Evolutionary conservation across 2,329 filamentous ascomycete species (phyloP), one percentile per base, ranked within the genome.

Genomic region (Xylaria sp.): DNA sequence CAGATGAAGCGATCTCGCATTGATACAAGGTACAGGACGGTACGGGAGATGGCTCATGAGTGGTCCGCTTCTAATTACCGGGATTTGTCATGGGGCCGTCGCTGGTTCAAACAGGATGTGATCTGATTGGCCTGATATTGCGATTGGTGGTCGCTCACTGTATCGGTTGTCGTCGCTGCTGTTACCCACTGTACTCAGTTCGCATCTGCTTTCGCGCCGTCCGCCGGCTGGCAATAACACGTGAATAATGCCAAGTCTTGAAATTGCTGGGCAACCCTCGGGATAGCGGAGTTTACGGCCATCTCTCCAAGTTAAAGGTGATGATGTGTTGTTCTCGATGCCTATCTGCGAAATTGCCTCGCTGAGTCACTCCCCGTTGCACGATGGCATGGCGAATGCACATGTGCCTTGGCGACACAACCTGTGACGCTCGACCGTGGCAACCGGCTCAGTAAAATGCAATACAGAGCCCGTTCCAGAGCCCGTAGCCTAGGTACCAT

Each of bases 331-430:
- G 57, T 33, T 35, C 38, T 38, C 17, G 37, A 57, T 54, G 51
- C 52, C 56, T 65, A 49, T 53, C 45, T 40, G 45, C 50, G 57
- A 55, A 55, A 56, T 53, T 52, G 49, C 43, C 60, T 56, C 35
- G 53, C 49, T 60, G 43, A 65, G 56, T 60, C 60, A 63, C 63
- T 66, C 60, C 57, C 60, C 57, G 60, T 61, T 17, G 49, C 52
- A 54, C 50, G 38, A 45, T 58, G 59, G 31, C 38, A 58, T 61
- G 2, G 45, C 37, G 23, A 21, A 60, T 63, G 60, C 60, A 60
- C 57, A 60, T 19, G 42, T 33, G 21, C n/a, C 56, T 60, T 63
- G 60, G 56, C 63, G 38, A n/a, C 45, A 37, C 57, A 33, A 54
- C 52, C 46, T 33, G 57, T 61, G 57, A 54, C 51, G 42, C 57